A percentile compares a stretch with the other conserved stretches of the same genome.
These are phyloP conservation scores for Phaeomoniella chlamydospora DNA, from an alignment of 2,329 filamentous ascomycete genomes.

Conservation along the genomic window DNA sequence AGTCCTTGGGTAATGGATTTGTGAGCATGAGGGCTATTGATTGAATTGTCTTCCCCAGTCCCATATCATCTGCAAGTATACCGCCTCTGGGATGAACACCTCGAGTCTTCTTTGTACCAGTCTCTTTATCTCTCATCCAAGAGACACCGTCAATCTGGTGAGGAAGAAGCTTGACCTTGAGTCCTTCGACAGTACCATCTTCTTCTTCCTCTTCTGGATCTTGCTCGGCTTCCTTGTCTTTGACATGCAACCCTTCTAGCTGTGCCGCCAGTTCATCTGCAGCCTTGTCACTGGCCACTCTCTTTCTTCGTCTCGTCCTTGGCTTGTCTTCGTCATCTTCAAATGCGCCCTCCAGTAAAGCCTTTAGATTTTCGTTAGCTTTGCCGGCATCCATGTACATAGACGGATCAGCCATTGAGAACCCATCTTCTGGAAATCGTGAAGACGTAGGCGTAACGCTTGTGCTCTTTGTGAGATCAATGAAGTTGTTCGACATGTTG, in stretches of 20 bases:
- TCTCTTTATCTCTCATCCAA: slow-evolving; percentile 92
- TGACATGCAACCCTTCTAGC: slow-evolving; percentile 25
- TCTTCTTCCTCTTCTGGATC: slow-evolving; percentile 38
- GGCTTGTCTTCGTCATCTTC: slow-evolving; percentile 33
- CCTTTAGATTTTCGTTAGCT: slow-evolving; percentile 37
- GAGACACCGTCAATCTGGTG: slow-evolving; percentile 88
- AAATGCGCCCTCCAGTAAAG: slow-evolving; percentile 33
- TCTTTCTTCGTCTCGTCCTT: slow-evolving; percentile 21
- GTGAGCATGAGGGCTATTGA: slow-evolving; percentile 76
- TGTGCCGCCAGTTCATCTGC: slow-evolving; percentile 26
- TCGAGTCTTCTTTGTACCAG: slow-evolving; percentile 69
- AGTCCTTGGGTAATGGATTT: slow-evolving; percentile 39
- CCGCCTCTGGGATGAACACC: slow-evolving; percentile 73
- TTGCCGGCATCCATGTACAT: slow-evolving; percentile 33
- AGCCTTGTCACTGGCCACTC: slow-evolving; percentile 22
- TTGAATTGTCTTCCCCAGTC: slow-evolving; percentile 90
- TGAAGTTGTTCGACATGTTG: slow-evolving; percentile 15
- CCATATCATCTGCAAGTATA: slow-evolving; percentile 92
- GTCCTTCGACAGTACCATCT: slow-evolving; percentile 58
- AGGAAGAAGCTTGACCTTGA: slow-evolving; percentile 76
- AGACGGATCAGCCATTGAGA: slow-evolving; percentile 39
- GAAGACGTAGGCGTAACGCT: slow-evolving; percentile 33
- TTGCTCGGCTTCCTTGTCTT: slow-evolving; percentile 18
- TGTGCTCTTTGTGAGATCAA: slow-evolving; percentile 33
- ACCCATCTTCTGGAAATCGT: slow-evolving; percentile 28